Percentiles rank a stretch among this genome's conserved stretches.
Evolutionary conservation across 768 basidiomycete species (phyloP).

Genomic region (Phanerodontia chrysosporium): DNA sequence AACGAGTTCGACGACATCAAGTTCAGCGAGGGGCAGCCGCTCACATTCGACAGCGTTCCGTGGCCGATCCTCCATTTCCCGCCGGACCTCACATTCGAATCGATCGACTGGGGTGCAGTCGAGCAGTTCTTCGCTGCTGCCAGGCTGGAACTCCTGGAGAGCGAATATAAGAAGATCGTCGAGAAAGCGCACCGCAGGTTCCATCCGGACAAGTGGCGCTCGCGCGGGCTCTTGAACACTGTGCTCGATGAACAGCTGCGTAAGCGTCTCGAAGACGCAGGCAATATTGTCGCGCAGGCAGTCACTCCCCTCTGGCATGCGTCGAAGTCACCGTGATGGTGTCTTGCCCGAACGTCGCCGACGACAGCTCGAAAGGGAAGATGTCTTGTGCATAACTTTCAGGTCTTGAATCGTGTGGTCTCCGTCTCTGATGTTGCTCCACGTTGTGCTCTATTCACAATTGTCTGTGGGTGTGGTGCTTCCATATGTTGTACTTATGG

Average conservation of each 20-base stretch:
- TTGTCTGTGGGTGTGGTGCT: too few species aligned
- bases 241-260: constrained; percentile 55
- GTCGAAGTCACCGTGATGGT: background rate
- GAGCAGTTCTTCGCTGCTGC: constrained; percentile 66
- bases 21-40: constrained; percentile 48
- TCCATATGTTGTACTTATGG: too few species aligned
- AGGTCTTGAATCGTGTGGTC: too few species aligned
- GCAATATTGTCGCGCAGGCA: constrained; percentile 70
- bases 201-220: constrained; percentile 78
- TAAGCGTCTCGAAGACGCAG: constrained; percentile 60
- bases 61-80: constrained; percentile 71
- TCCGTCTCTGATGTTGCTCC: too few species aligned
- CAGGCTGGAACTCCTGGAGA: constrained; percentile 42
- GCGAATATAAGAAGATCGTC: constrained; percentile 62
- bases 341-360: too few species aligned
- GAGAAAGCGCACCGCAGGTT: constrained; percentile 70
- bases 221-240: constrained; percentile 55
- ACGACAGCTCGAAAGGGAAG: too few species aligned
- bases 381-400: too few species aligned
- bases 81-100: constrained; percentile 48
- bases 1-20: constrained; percentile 61
- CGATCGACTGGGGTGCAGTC: constrained; percentile 65
- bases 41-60: constrained; percentile 60
- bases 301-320: constrained; percentile 59
- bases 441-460: too few species aligned